Evolutionary conservation across 202 grass and related monocot genomes (phyloP).

Genomic region (Brachypodium distachyon): DNA sequence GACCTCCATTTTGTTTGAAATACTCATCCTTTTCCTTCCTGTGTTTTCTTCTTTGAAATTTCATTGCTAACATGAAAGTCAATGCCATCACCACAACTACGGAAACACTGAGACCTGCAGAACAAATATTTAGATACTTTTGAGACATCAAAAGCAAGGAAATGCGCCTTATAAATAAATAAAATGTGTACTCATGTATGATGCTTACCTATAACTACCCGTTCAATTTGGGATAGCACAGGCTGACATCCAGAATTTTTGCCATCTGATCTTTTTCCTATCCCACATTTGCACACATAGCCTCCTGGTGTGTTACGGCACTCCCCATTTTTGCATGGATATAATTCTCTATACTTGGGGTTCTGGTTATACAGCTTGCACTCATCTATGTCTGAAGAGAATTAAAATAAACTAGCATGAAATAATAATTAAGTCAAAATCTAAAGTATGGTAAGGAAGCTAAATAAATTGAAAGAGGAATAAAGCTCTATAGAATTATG

Average conservation of each 20-base stretch:
- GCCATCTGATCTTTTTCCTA: slow-evolving; percentile 16
- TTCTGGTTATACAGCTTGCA: slow-evolving; percentile 29
- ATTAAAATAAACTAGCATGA: background rate
- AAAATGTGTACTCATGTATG: background rate
- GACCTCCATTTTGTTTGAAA: slow-evolving; percentile 28
- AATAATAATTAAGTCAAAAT: background rate
- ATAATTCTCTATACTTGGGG: slow-evolving; percentile 4
- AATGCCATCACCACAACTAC: background rate
- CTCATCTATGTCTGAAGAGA: slow-evolving; percentile 56
- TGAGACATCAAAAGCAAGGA: background rate
- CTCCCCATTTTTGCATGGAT: slow-evolving; percentile 31
- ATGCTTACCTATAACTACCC: slow-evolving; percentile 30
- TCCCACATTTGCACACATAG: slow-evolving; percentile 38
- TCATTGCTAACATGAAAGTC: background rate
- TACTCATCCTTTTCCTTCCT: slow-evolving; percentile 29
- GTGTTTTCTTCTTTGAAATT: slow-evolving; percentile 24
- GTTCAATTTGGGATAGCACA: background rate
- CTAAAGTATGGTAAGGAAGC: background rate
- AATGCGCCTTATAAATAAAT: background rate
- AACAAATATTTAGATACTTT: background rate
- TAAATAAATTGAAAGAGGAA: background rate
- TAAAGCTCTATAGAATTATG: background rate
- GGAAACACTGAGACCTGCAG: slow-evolving; percentile 16
- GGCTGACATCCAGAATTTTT: slow-evolving; percentile 10
- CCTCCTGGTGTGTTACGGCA: slow-evolving; percentile 38